Evolutionary conservation across 2,329 filamentous ascomycete species (phyloP).

Genomic region (Monilinia aucupariae): DNA sequence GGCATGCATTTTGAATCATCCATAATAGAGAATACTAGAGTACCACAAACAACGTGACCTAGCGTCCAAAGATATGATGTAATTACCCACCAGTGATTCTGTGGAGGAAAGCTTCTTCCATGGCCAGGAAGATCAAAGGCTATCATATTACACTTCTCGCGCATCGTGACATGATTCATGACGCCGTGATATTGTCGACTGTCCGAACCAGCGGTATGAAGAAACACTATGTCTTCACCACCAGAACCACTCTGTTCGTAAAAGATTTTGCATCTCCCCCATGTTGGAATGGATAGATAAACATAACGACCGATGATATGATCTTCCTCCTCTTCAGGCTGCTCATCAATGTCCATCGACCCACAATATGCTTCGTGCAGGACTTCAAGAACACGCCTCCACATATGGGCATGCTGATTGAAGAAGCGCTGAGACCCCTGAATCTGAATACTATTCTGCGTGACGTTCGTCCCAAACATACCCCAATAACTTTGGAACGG

Average conservation of each 20-base stretch:
- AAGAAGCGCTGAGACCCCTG: constrained; percentile 38
- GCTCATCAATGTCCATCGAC: constrained; percentile 39
- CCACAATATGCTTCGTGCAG: constrained; percentile 44
- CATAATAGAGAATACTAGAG: not conserved
- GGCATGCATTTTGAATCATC: not conserved
- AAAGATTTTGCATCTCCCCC: constrained; percentile 46
- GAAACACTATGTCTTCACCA: constrained; percentile 42
- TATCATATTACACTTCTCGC: constrained; percentile 44
- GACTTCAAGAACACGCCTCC: constrained; percentile 44
- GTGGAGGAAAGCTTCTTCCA: constrained; percentile 43
- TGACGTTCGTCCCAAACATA: constrained; percentile 42
- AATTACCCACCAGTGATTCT: constrained; percentile 33
- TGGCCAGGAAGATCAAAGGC: constrained; percentile 47
- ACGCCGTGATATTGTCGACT: constrained; percentile 47
- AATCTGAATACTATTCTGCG: constrained; percentile 44
- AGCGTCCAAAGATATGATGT: not conserved
- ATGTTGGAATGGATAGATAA: constrained; percentile 42
- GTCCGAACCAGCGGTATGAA: constrained; percentile 44
- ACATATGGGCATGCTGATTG: constrained; percentile 43
- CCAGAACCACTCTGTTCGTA: constrained; percentile 45
- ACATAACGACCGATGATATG: constrained; percentile 44
- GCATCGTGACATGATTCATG: constrained; percentile 44
- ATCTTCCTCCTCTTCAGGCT: constrained; percentile 39
- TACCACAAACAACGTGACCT: not conserved
- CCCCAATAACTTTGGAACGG: constrained; percentile 24